Conservation (phyloP, 73 alveolate genomes). For the Durusdinium trenchii region DNA sequence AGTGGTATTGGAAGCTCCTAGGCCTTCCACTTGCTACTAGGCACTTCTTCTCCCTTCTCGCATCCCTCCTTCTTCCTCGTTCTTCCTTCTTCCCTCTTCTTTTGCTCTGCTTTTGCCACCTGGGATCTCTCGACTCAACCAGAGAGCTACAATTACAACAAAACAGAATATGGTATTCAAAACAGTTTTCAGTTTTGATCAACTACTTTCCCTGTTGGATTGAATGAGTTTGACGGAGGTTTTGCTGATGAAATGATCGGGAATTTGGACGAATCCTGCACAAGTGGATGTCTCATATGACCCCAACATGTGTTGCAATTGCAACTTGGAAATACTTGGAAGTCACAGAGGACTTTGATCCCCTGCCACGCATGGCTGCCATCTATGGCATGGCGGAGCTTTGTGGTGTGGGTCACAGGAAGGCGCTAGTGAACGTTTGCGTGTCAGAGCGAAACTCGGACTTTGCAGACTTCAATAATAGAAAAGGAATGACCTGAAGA, state of each 20-base stretch:
- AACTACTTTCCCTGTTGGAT: not conserved
- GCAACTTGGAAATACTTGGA: not conserved
- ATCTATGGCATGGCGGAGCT: conserved; percentile 95
- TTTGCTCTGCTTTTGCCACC: no score
- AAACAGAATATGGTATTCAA: not conserved
- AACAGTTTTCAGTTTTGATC: not conserved
- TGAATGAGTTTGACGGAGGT: no score
- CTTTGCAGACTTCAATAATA: not conserved
- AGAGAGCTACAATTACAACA: not conserved
- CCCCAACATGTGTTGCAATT: no score
- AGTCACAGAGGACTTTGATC: conserved; percentile 62
- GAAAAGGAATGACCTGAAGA: not conserved
- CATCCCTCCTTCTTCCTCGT: no score
- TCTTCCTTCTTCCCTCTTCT: no score
- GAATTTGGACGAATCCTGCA: no score
- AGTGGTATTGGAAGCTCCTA: no score
- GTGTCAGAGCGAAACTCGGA: not conserved
- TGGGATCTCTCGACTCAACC: no score
- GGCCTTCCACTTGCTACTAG: no score
- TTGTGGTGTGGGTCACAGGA: conserved; percentile 95
- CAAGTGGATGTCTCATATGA: no score
- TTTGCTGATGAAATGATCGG: no score
- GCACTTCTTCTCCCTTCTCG: no score
- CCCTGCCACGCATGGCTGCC: conserved; percentile 95
- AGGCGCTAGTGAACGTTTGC: conserved; percentile 14